Base-by-base conservation (phyloP, 257 asterid species). In the Lycium barbarum region DNA sequence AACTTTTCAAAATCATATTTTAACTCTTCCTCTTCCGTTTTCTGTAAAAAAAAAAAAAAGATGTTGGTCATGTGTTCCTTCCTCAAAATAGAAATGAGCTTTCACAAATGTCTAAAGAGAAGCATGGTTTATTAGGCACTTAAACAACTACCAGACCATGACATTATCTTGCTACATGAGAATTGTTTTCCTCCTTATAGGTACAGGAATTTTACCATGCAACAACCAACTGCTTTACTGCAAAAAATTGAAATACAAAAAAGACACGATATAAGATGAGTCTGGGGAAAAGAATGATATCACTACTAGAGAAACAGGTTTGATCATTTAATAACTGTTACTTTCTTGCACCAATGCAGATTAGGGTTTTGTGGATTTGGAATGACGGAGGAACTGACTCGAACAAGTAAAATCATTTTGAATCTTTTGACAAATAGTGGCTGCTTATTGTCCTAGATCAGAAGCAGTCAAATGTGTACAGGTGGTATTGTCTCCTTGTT, bases 401-500 rank as follows among this genome's bases (percentile, higher is more conserved):
- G 7, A 12, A 73, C 65, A 51, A 51, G 61, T 3, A 7, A 51
- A 74, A 51, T 22, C n/a, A 13, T 51, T 26, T 76, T 15, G 47
- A 22, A 76, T 49, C 9, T 18, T 71, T 76, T 26, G 81, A 62
- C 61, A 7, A 22, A 76, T 26, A 22, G 63, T 0, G 26, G 20
- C 82, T 51, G 82, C 82, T 7, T 33, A n/a, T 51, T 76, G 82
- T 53, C n/a, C 83, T 82, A 88, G 87, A 85, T 84, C 94, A 87
- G 83, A 89, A 84, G 84, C 89, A 90, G 80, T 84, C 87, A 80
- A 88, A 85, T 86, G 91, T 88, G 68, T 86, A 90, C 88, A 89
- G 97, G 99, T 95, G 54, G 54, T 43, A 71, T 85, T 81, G 73
- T 22, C 74, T 87, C 43, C 18, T 2, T 20, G 26, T 58, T 40